Conservation (phyloP, 805 yeast species). For the Yamadazyma ubonensis region DNA sequence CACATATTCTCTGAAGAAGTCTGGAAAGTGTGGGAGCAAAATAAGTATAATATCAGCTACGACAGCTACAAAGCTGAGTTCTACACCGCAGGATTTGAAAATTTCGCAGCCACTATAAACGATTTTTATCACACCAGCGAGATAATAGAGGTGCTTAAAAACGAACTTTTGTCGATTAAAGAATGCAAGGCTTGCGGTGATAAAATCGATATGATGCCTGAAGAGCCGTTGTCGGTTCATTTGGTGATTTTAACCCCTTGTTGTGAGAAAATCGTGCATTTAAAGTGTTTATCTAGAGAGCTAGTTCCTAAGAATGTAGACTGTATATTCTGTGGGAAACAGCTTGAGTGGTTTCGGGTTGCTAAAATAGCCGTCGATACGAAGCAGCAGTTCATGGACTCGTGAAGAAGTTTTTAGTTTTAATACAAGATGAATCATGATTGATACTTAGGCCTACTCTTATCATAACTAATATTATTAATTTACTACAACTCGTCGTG, state of each 20-base stretch:
- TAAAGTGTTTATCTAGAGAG: conserved; percentile 34
- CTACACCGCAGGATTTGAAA: conserved; percentile 3
- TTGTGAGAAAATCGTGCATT: conserved; percentile 37
- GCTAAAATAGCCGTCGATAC: conserved; percentile 22
- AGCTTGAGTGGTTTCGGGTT: conserved; percentile 20
- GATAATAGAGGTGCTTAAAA: conserved; percentile 13
- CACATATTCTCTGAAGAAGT: conserved; percentile 40
- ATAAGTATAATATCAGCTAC: conserved; percentile 23
- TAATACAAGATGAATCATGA: not conserved
- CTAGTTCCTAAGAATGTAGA: conserved; percentile 16
- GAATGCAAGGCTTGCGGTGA: conserved; percentile 32
- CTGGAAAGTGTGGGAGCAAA: conserved; percentile 33
- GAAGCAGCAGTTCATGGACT: conserved; percentile 13
- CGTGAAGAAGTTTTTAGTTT: too few relatives aligned
- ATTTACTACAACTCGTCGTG: conserved; percentile 36
- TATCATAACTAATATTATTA: too few relatives aligned
- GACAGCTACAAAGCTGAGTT: not conserved
- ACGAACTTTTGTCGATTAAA: conserved; percentile 18
- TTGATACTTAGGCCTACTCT: too few relatives aligned
- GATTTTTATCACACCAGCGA: conserved; percentile 27
- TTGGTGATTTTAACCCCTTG: conserved; percentile 14
- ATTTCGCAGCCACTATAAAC: conserved; percentile 9
- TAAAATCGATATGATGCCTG: conserved; percentile 34
- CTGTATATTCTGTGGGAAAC: conserved; percentile 19
- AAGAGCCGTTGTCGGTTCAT: conserved; percentile 3